Percentiles rank a stretch among this genome's conserved stretches.
Conservation (phyloP, 257 asterid genomes). For the Nyctanthes arbortristis region DNA sequence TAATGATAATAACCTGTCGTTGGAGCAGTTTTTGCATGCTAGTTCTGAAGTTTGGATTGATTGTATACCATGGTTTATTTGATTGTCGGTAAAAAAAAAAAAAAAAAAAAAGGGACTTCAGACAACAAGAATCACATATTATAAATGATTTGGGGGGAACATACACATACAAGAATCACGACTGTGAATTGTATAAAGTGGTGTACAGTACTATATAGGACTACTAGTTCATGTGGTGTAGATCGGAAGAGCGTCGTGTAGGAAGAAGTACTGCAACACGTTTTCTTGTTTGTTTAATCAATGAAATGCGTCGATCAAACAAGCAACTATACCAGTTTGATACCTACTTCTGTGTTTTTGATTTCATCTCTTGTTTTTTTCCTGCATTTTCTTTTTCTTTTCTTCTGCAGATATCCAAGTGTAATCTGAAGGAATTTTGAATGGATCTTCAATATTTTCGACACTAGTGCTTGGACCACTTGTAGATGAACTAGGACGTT, state of each 20-base stretch:
- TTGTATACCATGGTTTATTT: too few species aligned
- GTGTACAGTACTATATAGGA: background rate
- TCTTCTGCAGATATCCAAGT: constrained; percentile 83
- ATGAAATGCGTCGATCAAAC: constrained; percentile 4
- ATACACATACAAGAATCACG: constrained; percentile 22
- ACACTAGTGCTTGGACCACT: constrained; percentile 54
- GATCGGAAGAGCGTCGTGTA: background rate
- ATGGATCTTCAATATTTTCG: constrained; percentile 74
- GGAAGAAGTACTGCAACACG: background rate
- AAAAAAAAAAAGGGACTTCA: too few species aligned
- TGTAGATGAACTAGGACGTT: constrained; percentile 53
- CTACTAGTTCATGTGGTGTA: background rate
- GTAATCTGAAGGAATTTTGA: constrained; percentile 74
- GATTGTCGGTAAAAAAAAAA: too few species aligned
- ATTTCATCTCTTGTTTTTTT: constrained; percentile 72
- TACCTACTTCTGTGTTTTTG: constrained; percentile 48
- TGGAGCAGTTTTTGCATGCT: too few species aligned
- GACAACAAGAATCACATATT: constrained; percentile 2
- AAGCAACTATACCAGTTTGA: constrained; percentile 2
- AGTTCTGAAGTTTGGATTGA: too few species aligned
- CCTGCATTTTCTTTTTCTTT: constrained; percentile 91
- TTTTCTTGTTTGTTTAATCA: background rate
- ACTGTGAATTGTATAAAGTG: constrained; percentile 17
- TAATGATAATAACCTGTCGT: too few species aligned
- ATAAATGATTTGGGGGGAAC: constrained; percentile 9